Evolutionary conservation across 441 rosid species (phyloP).

Genomic region (Cnidoscolus chayamansa): DNA sequence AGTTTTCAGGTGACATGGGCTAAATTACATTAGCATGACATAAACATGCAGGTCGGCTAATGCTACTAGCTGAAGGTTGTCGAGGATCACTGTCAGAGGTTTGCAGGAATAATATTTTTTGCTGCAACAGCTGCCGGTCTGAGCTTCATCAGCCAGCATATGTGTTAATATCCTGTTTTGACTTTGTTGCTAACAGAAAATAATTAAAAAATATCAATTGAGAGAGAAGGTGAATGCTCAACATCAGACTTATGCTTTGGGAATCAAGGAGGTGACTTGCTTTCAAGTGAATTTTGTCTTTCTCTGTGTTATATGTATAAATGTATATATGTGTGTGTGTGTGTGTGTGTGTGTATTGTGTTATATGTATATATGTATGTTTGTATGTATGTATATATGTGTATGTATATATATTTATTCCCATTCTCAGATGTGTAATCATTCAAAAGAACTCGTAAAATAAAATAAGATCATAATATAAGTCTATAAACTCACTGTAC

Average conservation of each 20-base stretch:
- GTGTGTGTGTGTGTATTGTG: too few relatives aligned
- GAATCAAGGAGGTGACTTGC: constrained; percentile 79
- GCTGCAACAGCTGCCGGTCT: constrained; percentile 13
- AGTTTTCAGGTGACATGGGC: constrained; percentile 4
- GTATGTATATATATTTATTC: neutral
- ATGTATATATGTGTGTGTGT: neutral
- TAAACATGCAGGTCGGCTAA: constrained; percentile 58
- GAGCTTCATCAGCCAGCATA: constrained; percentile 14
- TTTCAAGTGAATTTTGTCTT: constrained; percentile 11
- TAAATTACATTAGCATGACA: constrained; percentile 18
- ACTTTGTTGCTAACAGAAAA: constrained; percentile 44
- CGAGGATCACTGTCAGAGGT: constrained; percentile 98
- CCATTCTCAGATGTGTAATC: neutral
- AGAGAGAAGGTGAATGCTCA: constrained; percentile 81
- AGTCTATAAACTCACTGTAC: neutral
- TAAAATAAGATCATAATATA: neutral
- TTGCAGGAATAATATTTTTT: constrained; percentile 28
- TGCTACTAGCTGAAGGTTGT: constrained; percentile 90
- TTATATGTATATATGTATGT: too few relatives aligned
- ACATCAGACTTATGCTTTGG: constrained; percentile 95
- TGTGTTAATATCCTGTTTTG: constrained; percentile 24
- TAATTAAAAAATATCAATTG: constrained; percentile 63
- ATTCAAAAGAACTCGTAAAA: neutral
- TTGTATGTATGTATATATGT: too few relatives aligned
- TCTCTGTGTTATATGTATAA: neutral